A percentile compares a stretch with the other conserved stretches of the same genome.
Conservation (phyloP, 2,329 filamentous ascomycete species). For the Ophiosphaerella narmari region DNA sequence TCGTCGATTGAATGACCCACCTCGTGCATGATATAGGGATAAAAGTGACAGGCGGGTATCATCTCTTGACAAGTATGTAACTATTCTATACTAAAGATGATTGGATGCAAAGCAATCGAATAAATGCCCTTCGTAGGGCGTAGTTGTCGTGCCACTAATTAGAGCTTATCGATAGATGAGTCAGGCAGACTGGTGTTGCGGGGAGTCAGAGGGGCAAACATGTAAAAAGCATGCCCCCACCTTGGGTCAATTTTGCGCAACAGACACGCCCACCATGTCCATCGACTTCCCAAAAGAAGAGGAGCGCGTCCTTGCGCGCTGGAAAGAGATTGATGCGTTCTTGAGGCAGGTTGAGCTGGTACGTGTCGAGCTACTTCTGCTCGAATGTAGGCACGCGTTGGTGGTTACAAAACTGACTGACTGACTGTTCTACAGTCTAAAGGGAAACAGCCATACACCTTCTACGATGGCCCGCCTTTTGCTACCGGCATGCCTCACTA, state of each 20-base stretch:
- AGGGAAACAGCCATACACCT: conserved; percentile 83
- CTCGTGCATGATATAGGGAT: too few relatives aligned
- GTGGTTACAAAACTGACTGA: conserved; percentile 11
- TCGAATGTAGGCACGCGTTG: neutral
- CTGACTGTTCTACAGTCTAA: conserved; percentile 57
- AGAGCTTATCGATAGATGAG: conserved; percentile 28
- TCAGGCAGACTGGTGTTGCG: conserved; percentile 18
- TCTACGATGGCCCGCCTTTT: conserved; percentile 75
- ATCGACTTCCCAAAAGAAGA: conserved; percentile 94
- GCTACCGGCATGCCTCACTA: conserved; percentile 67
- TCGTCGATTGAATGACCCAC: too few relatives aligned
- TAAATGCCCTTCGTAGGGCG: too few relatives aligned
- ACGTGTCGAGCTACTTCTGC: conserved; percentile 12
- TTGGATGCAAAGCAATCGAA: too few relatives aligned
- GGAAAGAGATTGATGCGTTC: conserved; percentile 93
- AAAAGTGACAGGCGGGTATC: too few relatives aligned
- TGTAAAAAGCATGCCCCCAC: conserved; percentile 36
- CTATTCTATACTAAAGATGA: neutral
- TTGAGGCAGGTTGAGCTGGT: conserved; percentile 79
- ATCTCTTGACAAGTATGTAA: too few relatives aligned
- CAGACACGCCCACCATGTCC: conserved; percentile 62
- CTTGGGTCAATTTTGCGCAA: conserved; percentile 20
- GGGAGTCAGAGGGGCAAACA: conserved; percentile 27
- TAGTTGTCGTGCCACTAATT: too few relatives aligned
- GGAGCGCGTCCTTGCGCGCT: conserved; percentile 79